phyloP scores from a whole-genome alignment of 106 monocot genomes.

The Gastrodia elata region DNA sequence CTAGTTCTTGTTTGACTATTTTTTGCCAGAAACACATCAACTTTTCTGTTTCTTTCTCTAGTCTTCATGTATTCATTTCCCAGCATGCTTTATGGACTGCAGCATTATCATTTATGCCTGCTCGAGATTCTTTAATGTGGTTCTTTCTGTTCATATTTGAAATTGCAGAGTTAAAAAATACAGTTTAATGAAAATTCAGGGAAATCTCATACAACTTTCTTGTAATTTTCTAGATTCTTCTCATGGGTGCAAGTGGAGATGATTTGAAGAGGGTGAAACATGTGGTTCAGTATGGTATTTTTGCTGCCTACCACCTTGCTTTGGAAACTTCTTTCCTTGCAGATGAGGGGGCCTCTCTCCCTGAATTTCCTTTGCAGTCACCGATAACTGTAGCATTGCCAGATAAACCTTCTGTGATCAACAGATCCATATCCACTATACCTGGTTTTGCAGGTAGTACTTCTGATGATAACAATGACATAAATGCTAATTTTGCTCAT shows the following conservation, averaged over 20 bases:
- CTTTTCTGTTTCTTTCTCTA: background rate
- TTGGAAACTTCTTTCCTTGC: slow-evolving; percentile 76
- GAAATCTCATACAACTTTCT: background rate
- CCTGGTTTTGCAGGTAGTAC: slow-evolving; percentile 30
- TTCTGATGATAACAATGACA: background rate
- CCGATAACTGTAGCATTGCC: slow-evolving; percentile 63
- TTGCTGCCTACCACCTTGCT: slow-evolving; percentile 69
- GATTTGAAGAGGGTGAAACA: slow-evolving; percentile 72
- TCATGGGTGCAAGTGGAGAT: slow-evolving; percentile 47
- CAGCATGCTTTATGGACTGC: background rate
- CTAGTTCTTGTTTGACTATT: background rate
- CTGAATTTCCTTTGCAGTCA: slow-evolving; percentile 50
- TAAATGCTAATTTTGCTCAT: background rate
- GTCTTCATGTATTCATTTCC: background rate
- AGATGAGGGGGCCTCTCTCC: slow-evolving; percentile 67
- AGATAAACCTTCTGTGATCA: slow-evolving; percentile 37
- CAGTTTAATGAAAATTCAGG: background rate
- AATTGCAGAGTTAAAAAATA: background rate
- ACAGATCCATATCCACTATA: slow-evolving; percentile 44
- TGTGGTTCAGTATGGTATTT: slow-evolving; percentile 63
- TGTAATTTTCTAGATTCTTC: slow-evolving; percentile 35
- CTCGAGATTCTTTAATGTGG: background rate
- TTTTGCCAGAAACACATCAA: background rate
- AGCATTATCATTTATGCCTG: background rate
- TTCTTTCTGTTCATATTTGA: background rate